A percentile compares a stretch with the other conserved stretches of the same genome.
phyloP scores from a whole-genome alignment of 75 land plant genomes.

The Selaginella tamariscina region DNA sequence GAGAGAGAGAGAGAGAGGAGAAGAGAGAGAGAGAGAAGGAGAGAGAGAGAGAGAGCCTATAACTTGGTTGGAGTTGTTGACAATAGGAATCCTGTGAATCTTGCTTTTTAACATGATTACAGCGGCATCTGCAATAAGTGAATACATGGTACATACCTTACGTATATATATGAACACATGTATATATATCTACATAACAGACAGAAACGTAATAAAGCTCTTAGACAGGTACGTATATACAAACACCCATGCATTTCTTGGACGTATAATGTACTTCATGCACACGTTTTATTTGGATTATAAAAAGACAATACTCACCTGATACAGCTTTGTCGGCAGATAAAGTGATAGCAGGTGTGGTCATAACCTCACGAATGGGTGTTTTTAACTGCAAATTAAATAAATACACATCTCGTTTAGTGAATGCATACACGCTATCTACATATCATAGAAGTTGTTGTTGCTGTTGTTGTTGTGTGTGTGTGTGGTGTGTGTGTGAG shows the following conservation, averaged over 20 bases:
- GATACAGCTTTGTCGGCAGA: not conserved
- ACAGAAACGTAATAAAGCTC: too few species aligned
- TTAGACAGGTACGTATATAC: too few species aligned
- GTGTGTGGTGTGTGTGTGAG: too few species aligned
- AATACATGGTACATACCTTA: too few species aligned
- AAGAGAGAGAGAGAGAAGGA: not conserved
- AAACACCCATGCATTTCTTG: too few species aligned
- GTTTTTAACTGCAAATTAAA: not conserved
- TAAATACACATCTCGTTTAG: not conserved
- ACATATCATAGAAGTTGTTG: too few species aligned
- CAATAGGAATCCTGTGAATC: constrained; percentile 55
- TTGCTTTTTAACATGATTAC: constrained; percentile 49
- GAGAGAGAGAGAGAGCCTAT: constrained; percentile 30
- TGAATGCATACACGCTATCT: not conserved
- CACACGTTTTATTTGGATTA: not conserved
- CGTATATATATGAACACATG: too few species aligned
- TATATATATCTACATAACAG: too few species aligned
- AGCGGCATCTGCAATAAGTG: constrained; percentile 40
- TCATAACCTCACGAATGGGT: not conserved
- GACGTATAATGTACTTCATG: not conserved
- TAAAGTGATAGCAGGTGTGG: not conserved
- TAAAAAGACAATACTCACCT: not conserved
- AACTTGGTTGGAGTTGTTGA: constrained; percentile 46
- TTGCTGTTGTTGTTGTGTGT: too few species aligned
- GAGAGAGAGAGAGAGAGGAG: constrained; percentile 13